Evolutionary conservation across 1,139 yeast species (phyloP), one percentile per base, ranked within the genome.

Genomic region (Yamadazyma spencermartinsiae): DNA sequence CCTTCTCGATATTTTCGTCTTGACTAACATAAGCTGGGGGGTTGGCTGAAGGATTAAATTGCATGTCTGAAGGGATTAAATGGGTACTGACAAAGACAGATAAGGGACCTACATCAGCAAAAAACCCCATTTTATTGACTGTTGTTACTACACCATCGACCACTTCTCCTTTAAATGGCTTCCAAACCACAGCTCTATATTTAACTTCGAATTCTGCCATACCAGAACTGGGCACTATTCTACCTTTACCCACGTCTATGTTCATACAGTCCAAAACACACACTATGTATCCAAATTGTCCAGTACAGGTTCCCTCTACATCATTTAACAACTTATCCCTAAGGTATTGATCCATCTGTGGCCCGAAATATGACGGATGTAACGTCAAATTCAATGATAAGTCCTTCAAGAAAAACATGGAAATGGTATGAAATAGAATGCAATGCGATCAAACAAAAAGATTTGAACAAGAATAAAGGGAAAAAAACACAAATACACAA

Each of bases 21-120:
- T 95, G 95, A 47, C 95, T 84, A 42, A 86, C 94, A 60, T 89
- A 94, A n/a, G 98, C 96, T 7, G 98, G 98, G 11, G 98, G 98
- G 54, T 92, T 90, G 17, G 97, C 94, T 13, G 95, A 85, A 3
- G 98, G 96, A 55, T 90, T 92, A 61, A 85, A 92, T 44, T 82
- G 78, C 90, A 94, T 85, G 60, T 90, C 97, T 26, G 89, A 81
- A 9, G 98, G 98, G 55, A 92, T 89, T 61, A 90, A 75, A 67
- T 90, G 98, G 26, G 95, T 89, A 35, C 96, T 86, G 18, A 92
- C 95, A 64, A 92, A 94, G 33, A 92, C 97, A 23, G 92, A 82
- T 57, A 92, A 72, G 8, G 99, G 99, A 0, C 98, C 99, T 20
- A 92, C 98, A 60, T 92, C 98, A 29, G 96, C 98, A 60, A 92